These are phyloP conservation scores for Aspergillus avenaceus DNA, from an alignment of 495 filamentous ascomycete species.

Conservation along the genomic window DNA sequence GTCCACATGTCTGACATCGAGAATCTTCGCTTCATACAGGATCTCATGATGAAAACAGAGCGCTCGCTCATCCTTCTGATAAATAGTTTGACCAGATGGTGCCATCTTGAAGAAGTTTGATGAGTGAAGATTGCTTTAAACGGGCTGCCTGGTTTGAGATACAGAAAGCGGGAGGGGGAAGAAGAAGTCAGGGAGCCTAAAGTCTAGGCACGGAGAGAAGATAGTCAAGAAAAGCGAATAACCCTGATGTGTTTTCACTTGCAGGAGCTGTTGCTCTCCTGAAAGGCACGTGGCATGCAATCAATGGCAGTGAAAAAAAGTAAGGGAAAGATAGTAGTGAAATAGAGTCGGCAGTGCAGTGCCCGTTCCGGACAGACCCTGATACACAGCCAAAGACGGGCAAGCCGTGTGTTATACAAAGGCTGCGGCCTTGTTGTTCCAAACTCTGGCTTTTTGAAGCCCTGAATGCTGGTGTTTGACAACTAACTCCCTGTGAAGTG, in stretches of 20 bases:
- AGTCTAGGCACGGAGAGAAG: neutral
- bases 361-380: neutral
- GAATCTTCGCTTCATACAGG: conserved; percentile 93
- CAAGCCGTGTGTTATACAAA: neutral
- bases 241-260: neutral
- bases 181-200: neutral
- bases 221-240: neutral
- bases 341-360: neutral
- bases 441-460: neutral
- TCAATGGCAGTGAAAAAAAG: neutral
- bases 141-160: neutral
- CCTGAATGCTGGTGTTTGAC: too few relatives aligned
- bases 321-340: neutral
- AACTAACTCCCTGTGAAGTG: too few relatives aligned
- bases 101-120: conserved; percentile 46
- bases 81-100: conserved; percentile 57
- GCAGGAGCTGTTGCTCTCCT: neutral
- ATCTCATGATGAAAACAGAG: conserved; percentile 96
- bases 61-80: conserved; percentile 84
- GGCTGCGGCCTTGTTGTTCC: neutral
- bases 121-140: neutral
- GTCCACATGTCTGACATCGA: conserved; percentile 65
- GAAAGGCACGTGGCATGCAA: neutral
- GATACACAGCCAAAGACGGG: neutral
- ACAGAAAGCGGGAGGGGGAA: neutral